Evolutionary conservation across 331 rosid genomes (phyloP).

Genomic region (Stylosanthes scabra): DNA sequence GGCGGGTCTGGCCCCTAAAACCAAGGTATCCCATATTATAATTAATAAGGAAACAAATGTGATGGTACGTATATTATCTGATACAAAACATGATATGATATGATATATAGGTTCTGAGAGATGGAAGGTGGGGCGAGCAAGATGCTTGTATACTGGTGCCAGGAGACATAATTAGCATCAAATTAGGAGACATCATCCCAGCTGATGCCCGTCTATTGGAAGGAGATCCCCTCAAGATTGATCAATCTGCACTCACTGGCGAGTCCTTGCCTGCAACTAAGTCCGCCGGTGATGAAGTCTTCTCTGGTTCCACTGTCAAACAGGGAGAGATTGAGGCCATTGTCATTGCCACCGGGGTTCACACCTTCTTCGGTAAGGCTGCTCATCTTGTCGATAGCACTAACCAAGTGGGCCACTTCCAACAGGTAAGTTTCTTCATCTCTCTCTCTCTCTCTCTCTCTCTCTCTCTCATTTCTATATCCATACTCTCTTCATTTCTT

Average conservation of each 20-base stretch:
- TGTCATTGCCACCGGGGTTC: conserved; percentile 93
- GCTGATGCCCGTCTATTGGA: conserved; percentile 94
- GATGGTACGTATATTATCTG: no score
- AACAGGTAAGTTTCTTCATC: no score
- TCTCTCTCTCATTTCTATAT: no score
- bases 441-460: no score
- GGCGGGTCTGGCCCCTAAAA: conserved; percentile 98
- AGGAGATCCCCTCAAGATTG: conserved; percentile 85
- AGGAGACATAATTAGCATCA: conserved; percentile 83
- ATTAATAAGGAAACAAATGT: no score
- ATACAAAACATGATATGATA: no score
- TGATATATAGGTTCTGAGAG: conserved; percentile 89
- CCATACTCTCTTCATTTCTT: no score
- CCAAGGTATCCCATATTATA: no score
- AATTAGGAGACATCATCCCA: conserved; percentile 88
- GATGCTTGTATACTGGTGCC: conserved; percentile 85
- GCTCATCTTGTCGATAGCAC: conserved; percentile 94
- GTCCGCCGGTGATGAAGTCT: conserved; percentile 72
- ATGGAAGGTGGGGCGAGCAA: conserved; percentile 81
- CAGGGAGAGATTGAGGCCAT: conserved; percentile 96
- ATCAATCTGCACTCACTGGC: conserved; percentile 92
- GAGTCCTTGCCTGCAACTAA: conserved; percentile 79
- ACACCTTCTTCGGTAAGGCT: conserved; percentile 97
- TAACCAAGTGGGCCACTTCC: conserved; percentile 85
- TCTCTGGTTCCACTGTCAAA: conserved; percentile 92